Conservation (phyloP, 495 filamentous ascomycete genomes). For the Penicillium pancosmium region DNA sequence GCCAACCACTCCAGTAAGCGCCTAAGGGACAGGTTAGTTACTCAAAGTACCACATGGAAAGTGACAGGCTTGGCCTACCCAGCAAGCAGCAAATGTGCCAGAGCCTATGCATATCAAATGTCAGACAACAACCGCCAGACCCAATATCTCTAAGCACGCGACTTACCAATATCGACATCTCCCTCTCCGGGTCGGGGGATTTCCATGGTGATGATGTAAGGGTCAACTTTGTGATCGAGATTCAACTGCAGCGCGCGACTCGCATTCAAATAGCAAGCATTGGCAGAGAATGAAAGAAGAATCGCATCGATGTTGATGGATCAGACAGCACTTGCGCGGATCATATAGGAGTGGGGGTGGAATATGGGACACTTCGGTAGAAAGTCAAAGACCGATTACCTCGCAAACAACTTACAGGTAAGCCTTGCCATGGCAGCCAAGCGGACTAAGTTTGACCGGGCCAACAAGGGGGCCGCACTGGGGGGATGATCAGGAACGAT, state of each 20-base stretch:
- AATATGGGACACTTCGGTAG: background rate
- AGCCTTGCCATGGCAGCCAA: background rate
- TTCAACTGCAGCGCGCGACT: background rate
- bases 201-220: constrained; percentile 24
- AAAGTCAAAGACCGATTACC: background rate
- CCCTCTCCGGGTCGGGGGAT: constrained; percentile 33
- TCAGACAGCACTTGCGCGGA: background rate
- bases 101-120: constrained; percentile 20
- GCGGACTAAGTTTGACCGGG: constrained; percentile 1
- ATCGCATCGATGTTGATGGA: background rate
- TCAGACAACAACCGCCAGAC: constrained; percentile 6
- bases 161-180: constrained; percentile 35
- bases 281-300: background rate
- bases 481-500: background rate
- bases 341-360: background rate
- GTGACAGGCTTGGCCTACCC: constrained; percentile 24
- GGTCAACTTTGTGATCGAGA: constrained; percentile 1
- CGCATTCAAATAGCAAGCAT: constrained; percentile 1
- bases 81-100: constrained; percentile 31
- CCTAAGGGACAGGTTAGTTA: constrained; percentile 17
- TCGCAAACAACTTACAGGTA: background rate
- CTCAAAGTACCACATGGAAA: background rate
- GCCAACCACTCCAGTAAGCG: constrained; percentile 33
- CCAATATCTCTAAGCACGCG: background rate
- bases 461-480: background rate